Evolutionary conservation across 352 stramenopile genomes (phyloP), one percentile per base, ranked within the genome.

Genomic region (Blastocystis sp.): DNA sequence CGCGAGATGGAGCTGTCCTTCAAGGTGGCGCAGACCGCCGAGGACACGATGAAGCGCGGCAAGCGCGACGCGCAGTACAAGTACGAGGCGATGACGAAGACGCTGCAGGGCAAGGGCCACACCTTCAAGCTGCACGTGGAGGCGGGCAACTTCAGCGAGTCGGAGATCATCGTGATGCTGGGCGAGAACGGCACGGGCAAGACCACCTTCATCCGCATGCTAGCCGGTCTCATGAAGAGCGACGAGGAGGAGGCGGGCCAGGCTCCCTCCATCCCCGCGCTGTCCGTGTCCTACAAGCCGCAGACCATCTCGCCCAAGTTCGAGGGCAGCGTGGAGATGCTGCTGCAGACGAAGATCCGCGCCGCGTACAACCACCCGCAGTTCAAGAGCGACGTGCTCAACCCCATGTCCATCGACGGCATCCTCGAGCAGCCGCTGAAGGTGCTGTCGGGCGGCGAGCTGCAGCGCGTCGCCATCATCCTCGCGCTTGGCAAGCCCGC

Each of bases 121-220:
- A 94, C 92, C 82, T 99, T 99, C 91, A 97, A 95, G 88, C 92
- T 99, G 70, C 95, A 99, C 90, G 95, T 99, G n/a, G 92, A 98
- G 91, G 89, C 92, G 2, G 97, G 97, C 80, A 91, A 93, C 87
- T 99, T 99, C 84, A 98, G 94, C 14, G 94, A 99, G 92, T 98
- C 95, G 62, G 96, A 99, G 91, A 99, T 99, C 88, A 96, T 99
- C 78, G 94, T 98, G 88, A 95, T 98, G 91, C 91, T 98, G 61
- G 97, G 97, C 87, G 97, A 99, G 90, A 99, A 99, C 92, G 97
- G 97, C 90, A 99, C 96, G 56, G 96, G 97, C 89, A 99, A 99
- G 91, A 99, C 97, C 23, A 99, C 97, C 41, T 99, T 99, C 91
- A 98, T 99, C 76, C 93, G 96, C 89, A 99, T 99, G 97, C 93